Evolutionary conservation across 139 green algal species (phyloP).

Genomic region (Auxenochlorella pyrenoidosa): DNA sequence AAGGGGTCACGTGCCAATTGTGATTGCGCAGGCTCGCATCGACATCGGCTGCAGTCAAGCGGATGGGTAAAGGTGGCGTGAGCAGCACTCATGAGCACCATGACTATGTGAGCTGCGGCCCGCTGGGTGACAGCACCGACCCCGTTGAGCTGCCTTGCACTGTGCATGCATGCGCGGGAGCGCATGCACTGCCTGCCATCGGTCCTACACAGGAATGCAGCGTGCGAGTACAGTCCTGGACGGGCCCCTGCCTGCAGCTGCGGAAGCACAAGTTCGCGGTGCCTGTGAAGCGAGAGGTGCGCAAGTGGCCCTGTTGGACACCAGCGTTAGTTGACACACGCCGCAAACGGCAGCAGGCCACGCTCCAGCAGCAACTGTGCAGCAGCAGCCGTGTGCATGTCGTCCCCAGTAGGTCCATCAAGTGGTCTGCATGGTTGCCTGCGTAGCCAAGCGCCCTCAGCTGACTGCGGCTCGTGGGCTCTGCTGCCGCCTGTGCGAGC

Average conservation of each 20-base stretch:
- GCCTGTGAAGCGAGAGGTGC: slow-evolving; percentile 8
- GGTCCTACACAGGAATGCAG: no score
- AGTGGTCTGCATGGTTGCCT: background rate
- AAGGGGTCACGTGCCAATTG: no score
- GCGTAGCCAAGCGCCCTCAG: background rate
- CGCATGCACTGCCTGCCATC: background rate
- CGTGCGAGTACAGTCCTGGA: background rate
- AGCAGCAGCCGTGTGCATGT: no score
- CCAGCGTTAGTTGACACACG: no score
- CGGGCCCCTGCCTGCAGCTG: background rate
- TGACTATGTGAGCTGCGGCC: background rate
- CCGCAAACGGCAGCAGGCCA: background rate
- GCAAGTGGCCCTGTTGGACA: background rate
- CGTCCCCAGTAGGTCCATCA: background rate
- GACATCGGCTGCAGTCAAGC: background rate
- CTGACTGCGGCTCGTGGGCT: background rate
- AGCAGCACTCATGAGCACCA: slow-evolving; percentile 26
- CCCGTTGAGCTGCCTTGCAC: background rate
- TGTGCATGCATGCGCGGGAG: no score
- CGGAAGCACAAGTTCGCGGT: slow-evolving; percentile 15
- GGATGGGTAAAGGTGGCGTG: background rate
- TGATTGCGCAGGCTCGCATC: background rate
- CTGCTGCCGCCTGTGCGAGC: background rate
- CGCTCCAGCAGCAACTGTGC: background rate
- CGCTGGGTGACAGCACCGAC: background rate